Evolutionary conservation across 1,139 yeast species (phyloP).

Genomic region (Suhomyces coccinellae): DNA sequence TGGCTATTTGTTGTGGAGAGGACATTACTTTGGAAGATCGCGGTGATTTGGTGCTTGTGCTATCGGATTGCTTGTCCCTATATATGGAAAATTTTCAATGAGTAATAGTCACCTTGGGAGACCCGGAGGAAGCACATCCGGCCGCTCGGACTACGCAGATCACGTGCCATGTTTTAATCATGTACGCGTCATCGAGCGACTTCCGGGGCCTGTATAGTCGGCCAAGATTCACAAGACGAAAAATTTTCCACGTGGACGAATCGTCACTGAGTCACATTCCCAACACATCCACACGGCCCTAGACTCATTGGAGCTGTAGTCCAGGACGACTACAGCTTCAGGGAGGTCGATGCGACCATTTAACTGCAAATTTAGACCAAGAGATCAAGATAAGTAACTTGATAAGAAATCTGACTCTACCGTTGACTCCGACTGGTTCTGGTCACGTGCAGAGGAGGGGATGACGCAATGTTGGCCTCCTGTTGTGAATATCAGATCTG

Average conservation of each 20-base stretch:
- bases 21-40: constrained; percentile 42
- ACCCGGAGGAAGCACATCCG: constrained; percentile 6
- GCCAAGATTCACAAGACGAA: constrained; percentile 1
- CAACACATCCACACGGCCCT: no score
- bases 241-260: constrained; percentile 7
- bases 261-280: background rate
- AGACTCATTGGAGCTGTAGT: no score
- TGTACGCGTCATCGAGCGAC: background rate
- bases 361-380: constrained; percentile 6
- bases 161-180: constrained; percentile 10
- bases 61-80: constrained; percentile 1
- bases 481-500: no score
- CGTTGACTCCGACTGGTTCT: constrained; percentile 5
- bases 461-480: background rate
- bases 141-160: background rate
- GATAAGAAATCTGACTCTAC: constrained; percentile 10
- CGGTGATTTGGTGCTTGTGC: background rate
- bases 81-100: constrained; percentile 12
- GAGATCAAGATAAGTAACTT: constrained; percentile 8
- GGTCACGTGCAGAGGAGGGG: constrained; percentile 1
- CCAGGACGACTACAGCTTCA: no score
- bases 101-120: constrained; percentile 9
- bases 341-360: background rate
- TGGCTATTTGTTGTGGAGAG: constrained; percentile 66
- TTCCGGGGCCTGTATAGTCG: constrained; percentile 5